phyloP scores from a whole-genome alignment of 495 filamentous ascomycete genomes.

The Talaromyces ruber region DNA sequence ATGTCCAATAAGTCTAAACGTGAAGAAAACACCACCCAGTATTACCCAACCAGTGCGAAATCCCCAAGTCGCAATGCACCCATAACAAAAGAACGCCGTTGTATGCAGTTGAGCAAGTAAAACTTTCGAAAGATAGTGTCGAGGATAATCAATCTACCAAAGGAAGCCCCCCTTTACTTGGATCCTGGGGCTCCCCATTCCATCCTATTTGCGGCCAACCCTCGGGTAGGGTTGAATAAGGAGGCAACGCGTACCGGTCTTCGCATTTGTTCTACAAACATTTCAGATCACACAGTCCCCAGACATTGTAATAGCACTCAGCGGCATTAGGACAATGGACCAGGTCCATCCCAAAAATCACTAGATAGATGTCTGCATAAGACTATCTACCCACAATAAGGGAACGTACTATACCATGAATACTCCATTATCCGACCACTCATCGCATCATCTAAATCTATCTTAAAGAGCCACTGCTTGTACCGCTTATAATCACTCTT shows the following conservation, averaged over 20 bases:
- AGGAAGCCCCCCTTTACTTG: constrained; percentile 24
- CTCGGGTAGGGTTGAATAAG: constrained; percentile 35
- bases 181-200: constrained; percentile 38
- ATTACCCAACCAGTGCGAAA: neutral
- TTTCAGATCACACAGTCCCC: constrained; percentile 46
- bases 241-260: constrained; percentile 39
- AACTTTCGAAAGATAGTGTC: neutral
- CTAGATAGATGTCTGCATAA: constrained; percentile 17
- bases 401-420: constrained; percentile 55
- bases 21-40: neutral
- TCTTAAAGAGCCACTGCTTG: constrained; percentile 52
- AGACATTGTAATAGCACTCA: constrained; percentile 58
- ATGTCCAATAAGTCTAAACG: neutral
- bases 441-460: constrained; percentile 43
- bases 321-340: constrained; percentile 48
- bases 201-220: constrained; percentile 47
- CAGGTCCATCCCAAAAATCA: constrained; percentile 42
- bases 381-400: neutral
- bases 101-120: neutral
- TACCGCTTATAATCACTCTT: constrained; percentile 48
- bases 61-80: neutral
- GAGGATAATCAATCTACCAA: neutral
- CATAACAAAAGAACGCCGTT: neutral
- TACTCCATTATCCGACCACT: constrained; percentile 68
- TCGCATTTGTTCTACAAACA: constrained; percentile 28